Conservation (phyloP, 2,329 filamentous ascomycete species). For the Xylariaceae sp. region DNA sequence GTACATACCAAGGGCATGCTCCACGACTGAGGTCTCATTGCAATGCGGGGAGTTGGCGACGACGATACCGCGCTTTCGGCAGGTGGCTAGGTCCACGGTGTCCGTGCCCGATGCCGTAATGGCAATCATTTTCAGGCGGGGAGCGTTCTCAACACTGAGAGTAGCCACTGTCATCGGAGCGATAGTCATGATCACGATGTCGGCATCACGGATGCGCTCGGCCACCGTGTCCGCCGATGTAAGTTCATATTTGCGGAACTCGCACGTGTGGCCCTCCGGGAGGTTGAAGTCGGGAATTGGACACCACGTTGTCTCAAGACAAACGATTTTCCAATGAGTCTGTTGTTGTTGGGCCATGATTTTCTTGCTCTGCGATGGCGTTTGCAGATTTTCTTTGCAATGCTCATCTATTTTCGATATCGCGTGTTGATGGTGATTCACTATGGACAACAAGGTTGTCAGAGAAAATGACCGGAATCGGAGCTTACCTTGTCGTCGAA, state of each 20-base stretch:
- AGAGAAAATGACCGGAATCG: too few relatives aligned
- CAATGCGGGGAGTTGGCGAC: conserved; percentile 37
- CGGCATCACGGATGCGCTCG: conserved; percentile 33
- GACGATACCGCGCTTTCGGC: conserved; percentile 29
- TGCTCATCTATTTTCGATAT: too few relatives aligned
- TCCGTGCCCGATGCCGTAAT: conserved; percentile 37
- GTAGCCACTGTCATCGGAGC: conserved; percentile 28
- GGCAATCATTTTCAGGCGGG: conserved; percentile 32
- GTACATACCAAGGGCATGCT: conserved; percentile 48
- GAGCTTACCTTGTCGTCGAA: too few relatives aligned
- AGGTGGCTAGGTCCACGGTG: conserved; percentile 34
- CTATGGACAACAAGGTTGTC: too few relatives aligned
- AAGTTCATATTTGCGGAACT: conserved; percentile 25
- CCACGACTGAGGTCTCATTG: conserved; percentile 34
- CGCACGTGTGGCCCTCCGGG: conserved; percentile 31
- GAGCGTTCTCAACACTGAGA: conserved; percentile 23
- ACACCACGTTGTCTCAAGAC: conserved; percentile 32
- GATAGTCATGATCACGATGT: conserved; percentile 34
- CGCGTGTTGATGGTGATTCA: too few relatives aligned
- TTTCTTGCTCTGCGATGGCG: too few relatives aligned
- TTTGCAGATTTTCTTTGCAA: too few relatives aligned
- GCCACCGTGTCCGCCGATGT: conserved; percentile 26
- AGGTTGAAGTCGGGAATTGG: conserved; percentile 26
- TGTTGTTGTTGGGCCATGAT: too few relatives aligned
- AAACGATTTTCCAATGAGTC: conserved; percentile 32